Base-by-base conservation (phyloP, 2,329 filamentous ascomycete species). In the Aspergillus texensis region DNA sequence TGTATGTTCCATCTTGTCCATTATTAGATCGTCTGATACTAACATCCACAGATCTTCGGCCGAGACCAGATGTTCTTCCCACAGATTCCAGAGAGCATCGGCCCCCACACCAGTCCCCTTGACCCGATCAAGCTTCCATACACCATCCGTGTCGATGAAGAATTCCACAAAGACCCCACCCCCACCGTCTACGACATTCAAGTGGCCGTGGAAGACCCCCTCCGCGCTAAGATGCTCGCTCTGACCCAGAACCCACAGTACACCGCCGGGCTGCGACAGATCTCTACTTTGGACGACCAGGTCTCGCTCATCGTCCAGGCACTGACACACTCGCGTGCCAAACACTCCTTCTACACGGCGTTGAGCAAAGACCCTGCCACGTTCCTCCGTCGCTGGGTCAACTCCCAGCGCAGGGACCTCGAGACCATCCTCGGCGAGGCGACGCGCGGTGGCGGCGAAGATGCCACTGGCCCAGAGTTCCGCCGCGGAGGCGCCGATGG, bases 131-230 rank as follows among this genome's bases (percentile, higher is more conserved):
- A 91, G 72, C 86, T 99, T 39, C 85, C 89, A 26, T 99, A 97
- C 81, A 99, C 94, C 10, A 95, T 99, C 75, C 92, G 94, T 63
- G 91, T 97, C 46, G 95, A 99, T 77, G 85, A 92, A 72, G 88
- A 89, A 10, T 94, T 94, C 73, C 90, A 94, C 74, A 88, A 88
- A 69, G 81, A 88, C 61, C 90, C 92, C 4, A 83, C 87, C 58
- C 89, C 92, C 1, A 97, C 94, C 6, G 84, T 98, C 70, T 97
- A 97, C 81, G 94, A 98, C 77, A 85, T 99, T 55, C 89, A 89
- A 70, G 91, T 99, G 53, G 85, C 89, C 1, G 86, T 97, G 19
- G 92, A 96, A 70, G 93, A 97, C 74, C 92, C 94, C 1, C 84
- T 96, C 57, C 89, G 89, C 58, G 84, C 85, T 39, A 87, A 86